Conservation (phyloP, 31 red algal species). For the Odonthalia washingtoniensis region DNA sequence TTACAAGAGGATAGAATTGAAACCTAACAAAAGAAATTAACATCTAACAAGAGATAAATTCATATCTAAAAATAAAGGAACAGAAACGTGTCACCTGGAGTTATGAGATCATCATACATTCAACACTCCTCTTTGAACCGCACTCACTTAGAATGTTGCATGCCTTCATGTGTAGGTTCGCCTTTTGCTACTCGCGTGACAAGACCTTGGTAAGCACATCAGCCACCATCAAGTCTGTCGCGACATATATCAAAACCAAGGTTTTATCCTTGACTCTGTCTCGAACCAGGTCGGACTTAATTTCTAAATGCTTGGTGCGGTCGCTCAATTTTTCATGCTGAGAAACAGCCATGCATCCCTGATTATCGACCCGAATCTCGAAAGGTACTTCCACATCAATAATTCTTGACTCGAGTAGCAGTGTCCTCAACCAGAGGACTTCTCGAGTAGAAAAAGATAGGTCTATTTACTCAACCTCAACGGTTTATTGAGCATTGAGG, state of each 20-base stretch:
- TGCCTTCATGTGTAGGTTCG: background rate
- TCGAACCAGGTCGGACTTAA: conserved; percentile 33
- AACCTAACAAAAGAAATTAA: too few species aligned
- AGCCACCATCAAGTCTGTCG: background rate
- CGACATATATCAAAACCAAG: background rate
- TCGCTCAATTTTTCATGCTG: background rate
- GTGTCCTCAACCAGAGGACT: background rate
- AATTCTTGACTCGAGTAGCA: background rate
- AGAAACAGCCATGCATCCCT: conserved; percentile 5
- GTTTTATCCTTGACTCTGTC: conserved; percentile 37
- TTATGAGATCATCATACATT: too few species aligned
- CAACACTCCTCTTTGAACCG: background rate
- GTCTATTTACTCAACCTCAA: background rate
- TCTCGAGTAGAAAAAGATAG: background rate
- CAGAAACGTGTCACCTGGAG: too few species aligned
- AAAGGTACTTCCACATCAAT: background rate
- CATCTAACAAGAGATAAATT: too few species aligned
- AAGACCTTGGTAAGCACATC: conserved; percentile 3
- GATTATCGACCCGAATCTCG: conserved; percentile 3
- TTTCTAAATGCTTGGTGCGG: conserved; percentile 36
- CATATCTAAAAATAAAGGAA: too few species aligned
- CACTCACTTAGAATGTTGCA: background rate
- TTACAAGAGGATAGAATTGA: too few species aligned
- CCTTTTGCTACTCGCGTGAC: background rate
- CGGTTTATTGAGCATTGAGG: background rate